A percentile compares a stretch with the other conserved stretches of the same genome.
Conservation (phyloP, 2,329 filamentous ascomycete species). For the Penicillium janthinellum region DNA sequence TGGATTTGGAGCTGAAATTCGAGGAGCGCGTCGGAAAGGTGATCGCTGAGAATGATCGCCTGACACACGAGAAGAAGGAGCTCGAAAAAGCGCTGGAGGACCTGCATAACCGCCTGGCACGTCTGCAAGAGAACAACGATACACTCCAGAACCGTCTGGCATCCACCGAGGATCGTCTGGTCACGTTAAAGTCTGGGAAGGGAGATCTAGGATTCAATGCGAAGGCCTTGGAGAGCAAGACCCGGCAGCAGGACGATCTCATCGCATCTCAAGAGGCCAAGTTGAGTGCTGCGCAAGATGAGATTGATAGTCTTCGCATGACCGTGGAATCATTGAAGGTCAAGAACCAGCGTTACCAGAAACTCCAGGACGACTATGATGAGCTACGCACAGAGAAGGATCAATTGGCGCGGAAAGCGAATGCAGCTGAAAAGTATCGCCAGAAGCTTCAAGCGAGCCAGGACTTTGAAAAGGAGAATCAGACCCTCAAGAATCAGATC, state of each 20-base stretch:
- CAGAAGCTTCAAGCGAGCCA: conserved; percentile 53
- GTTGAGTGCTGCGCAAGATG: conserved; percentile 55
- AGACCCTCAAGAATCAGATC: conserved; percentile 49
- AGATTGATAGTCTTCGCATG: conserved; percentile 49
- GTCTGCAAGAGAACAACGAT: conserved; percentile 55
- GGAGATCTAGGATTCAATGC: conserved; percentile 51
- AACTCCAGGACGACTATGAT: conserved; percentile 53
- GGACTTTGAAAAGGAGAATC: conserved; percentile 53
- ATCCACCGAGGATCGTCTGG: conserved; percentile 53
- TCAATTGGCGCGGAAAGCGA: conserved; percentile 50
- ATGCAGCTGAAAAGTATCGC: conserved; percentile 53
- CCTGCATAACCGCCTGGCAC: conserved; percentile 62
- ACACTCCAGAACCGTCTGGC: conserved; percentile 48
- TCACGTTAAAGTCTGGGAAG: conserved; percentile 53
- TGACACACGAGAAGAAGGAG: conserved; percentile 55
- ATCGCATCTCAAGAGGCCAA: conserved; percentile 72
- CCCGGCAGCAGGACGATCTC: conserved; percentile 65
- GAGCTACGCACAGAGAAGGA: conserved; percentile 52
- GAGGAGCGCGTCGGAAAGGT: conserved; percentile 53
- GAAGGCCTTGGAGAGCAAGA: conserved; percentile 53
- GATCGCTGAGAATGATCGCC: conserved; percentile 60
- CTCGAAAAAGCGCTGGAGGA: conserved; percentile 52
- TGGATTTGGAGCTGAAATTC: conserved; percentile 50
- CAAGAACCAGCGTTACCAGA: conserved; percentile 49
- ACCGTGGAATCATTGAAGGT: conserved; percentile 47